phyloP scores from a whole-genome alignment of 805 yeast species.

The Hanseniaspora lachancei region DNA sequence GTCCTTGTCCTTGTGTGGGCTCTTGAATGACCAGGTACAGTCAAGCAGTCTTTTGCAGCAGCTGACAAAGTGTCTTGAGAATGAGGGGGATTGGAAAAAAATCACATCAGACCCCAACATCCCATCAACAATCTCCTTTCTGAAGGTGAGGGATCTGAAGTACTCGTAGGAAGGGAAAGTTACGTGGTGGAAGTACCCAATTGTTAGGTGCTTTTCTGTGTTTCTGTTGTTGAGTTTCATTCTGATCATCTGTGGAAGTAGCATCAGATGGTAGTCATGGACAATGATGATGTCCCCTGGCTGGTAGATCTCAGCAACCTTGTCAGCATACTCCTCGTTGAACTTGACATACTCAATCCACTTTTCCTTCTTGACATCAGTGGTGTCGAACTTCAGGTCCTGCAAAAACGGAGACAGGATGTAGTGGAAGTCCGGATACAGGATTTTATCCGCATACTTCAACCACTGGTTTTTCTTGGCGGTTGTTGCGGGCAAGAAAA shows the following conservation, averaged over 20 bases:
- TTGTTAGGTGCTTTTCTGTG: conserved; percentile 29
- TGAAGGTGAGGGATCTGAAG: conserved; percentile 74
- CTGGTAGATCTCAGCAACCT: conserved; percentile 54
- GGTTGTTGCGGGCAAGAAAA: conserved; percentile 49
- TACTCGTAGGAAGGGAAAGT: conserved; percentile 96
- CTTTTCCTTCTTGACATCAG: conserved; percentile 57
- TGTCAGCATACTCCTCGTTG: conserved; percentile 81
- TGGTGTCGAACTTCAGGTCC: conserved; percentile 34
- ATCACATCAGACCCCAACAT: conserved; percentile 79
- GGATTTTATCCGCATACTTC: conserved; percentile 70
- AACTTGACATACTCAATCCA: conserved; percentile 77
- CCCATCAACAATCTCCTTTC: conserved; percentile 75
- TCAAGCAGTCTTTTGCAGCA: conserved; percentile 83
- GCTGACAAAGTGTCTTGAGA: conserved; percentile 80
- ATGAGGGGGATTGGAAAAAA: conserved; percentile 75
- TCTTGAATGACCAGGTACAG: conserved; percentile 40
- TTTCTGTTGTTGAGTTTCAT: conserved; percentile 50
- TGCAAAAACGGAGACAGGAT: conserved; percentile 60
- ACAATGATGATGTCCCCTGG: conserved; percentile 90
- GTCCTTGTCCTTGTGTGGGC: conserved; percentile 21
- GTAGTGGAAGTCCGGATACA: conserved; percentile 94
- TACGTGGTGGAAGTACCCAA: conserved; percentile 70
- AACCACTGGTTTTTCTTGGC: conserved; percentile 75
- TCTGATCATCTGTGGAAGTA: conserved; percentile 72
- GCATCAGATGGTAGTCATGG: conserved; percentile 74